Conservation (phyloP, 176 grass and related monocot species). For the Metroxylon sagu region DNA sequence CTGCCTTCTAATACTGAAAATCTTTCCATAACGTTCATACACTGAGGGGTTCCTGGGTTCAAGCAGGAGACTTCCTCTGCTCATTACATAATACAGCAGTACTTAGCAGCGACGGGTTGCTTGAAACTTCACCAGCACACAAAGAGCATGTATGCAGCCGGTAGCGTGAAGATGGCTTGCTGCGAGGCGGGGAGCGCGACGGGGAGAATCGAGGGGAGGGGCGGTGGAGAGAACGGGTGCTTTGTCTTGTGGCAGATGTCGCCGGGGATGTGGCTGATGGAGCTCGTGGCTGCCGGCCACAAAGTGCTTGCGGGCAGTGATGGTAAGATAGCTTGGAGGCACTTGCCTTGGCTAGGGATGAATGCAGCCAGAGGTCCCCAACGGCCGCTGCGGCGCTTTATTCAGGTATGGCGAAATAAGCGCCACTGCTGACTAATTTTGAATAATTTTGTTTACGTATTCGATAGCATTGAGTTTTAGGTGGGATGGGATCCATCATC, state of each 20-base stretch:
- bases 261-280: constrained; percentile 32
- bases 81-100: constrained; percentile 40
- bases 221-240: constrained; percentile 20
- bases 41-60: constrained; percentile 8
- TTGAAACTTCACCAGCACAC: constrained; percentile 16
- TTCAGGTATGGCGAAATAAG: constrained; percentile 24
- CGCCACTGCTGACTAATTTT: too few species aligned
- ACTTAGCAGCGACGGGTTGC: constrained; percentile 29
- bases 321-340: constrained; percentile 33
- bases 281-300: constrained; percentile 30
- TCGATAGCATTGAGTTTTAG: too few species aligned
- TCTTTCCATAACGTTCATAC: neutral
- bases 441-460: too few species aligned
- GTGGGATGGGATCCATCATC: too few species aligned
- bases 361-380: constrained; percentile 29
- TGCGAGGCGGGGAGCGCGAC: constrained; percentile 9
- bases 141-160: constrained; percentile 43
- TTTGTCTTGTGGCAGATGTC: constrained; percentile 46
- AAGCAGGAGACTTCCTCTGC: constrained; percentile 38
- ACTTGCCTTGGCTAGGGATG: constrained; percentile 33
- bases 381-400: constrained; percentile 28
- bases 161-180: constrained; percentile 25
- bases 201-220: constrained; percentile 10
- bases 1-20: too few species aligned
- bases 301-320: constrained; percentile 28